A percentile compares a stretch with the other conserved stretches of the same genome.
Conservation (phyloP, 1,139 yeast species). For the Taphrina sp. region DNA sequence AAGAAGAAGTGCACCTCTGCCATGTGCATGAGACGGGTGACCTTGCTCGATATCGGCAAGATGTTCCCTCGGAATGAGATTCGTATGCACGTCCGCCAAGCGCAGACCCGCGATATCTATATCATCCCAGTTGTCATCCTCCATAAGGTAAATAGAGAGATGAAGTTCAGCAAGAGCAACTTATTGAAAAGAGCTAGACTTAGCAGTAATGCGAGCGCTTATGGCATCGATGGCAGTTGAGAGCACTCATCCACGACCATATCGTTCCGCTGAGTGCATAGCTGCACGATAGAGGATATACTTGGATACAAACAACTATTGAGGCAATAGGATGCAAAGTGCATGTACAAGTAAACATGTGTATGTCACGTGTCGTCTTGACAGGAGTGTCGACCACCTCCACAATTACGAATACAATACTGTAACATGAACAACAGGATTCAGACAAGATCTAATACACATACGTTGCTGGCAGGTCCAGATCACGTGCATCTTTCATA, state of each 20-base stretch:
- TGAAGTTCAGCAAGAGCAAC: not conserved
- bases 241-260: not conserved
- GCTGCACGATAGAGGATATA: not conserved
- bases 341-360: no score
- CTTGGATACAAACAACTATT: not conserved
- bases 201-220: not conserved
- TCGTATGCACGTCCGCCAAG: not conserved
- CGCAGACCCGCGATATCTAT: conserved; percentile 7
- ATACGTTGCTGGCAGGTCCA: no score
- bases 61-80: no score
- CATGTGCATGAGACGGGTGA: not conserved
- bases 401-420: no score
- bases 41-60: no score
- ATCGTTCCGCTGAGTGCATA: not conserved
- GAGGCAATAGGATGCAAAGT: no score
- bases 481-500: no score
- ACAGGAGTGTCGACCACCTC: no score
- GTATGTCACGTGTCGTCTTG: no score
- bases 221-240: not conserved
- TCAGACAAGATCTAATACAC: no score
- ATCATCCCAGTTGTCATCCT: conserved; percentile 13
- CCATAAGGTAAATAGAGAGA: not conserved
- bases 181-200: not conserved
- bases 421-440: no score
- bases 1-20: not conserved